phyloP scores from a whole-genome alignment of 192 early-diverging fungal species.

The Podila minutissima region DNA sequence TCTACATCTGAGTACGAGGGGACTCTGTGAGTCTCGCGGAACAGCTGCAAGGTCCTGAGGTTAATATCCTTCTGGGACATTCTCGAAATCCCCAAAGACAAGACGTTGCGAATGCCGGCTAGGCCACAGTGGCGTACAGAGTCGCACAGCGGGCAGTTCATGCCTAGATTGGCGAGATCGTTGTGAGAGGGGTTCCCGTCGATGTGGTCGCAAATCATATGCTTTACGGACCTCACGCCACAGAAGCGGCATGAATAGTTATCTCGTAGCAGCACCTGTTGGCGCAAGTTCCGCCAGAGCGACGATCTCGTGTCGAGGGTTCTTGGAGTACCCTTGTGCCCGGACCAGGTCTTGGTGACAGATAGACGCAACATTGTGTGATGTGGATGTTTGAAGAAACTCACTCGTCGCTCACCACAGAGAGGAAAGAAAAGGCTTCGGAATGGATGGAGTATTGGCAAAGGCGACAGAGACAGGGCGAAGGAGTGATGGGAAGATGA shows the following conservation, averaged over 20 bases:
- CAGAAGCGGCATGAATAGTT: slow-evolving; percentile 11
- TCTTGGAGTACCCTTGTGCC: not conserved
- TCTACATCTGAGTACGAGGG: slow-evolving; percentile 12
- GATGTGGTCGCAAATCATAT: slow-evolving; percentile 11
- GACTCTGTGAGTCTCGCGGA: not conserved
- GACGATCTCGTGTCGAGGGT: not conserved
- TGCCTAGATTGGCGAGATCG: slow-evolving; percentile 20
- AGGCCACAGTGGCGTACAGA: slow-evolving; percentile 14
- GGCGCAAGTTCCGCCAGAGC: not conserved
- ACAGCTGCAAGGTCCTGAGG: slow-evolving; percentile 9
- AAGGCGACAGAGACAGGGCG: too few species aligned
- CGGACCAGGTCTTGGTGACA: too few species aligned
- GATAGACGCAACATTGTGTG: too few species aligned
- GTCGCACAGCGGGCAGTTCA: slow-evolving; percentile 19
- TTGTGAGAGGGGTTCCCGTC: slow-evolving; percentile 18
- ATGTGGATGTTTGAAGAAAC: too few species aligned
- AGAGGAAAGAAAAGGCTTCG: too few species aligned
- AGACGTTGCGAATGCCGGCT: slow-evolving; percentile 3
- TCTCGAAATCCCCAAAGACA: slow-evolving; percentile 14
- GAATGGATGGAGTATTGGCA: too few species aligned
- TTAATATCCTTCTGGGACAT: slow-evolving; percentile 13
- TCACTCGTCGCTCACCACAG: too few species aligned
- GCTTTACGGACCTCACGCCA: slow-evolving; percentile 9
- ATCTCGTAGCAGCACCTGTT: slow-evolving; percentile 3
- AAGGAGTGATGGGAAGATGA: too few species aligned